Percentiles rank a stretch among this genome's conserved stretches.
Evolutionary conservation across 306 rosid species (phyloP).

Genomic region (Glycine latifolia): DNA sequence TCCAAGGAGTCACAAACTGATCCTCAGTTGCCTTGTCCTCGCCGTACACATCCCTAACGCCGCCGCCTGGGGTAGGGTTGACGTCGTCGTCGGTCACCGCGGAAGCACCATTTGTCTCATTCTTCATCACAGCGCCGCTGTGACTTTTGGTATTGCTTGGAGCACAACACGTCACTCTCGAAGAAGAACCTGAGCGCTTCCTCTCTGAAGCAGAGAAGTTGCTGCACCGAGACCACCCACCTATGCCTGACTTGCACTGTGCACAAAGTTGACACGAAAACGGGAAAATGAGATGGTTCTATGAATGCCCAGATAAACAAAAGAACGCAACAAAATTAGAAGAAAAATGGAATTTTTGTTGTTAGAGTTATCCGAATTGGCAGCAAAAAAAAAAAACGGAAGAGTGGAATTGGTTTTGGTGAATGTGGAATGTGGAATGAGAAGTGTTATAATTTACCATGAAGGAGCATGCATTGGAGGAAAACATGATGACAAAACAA

Average conservation of each 20-base stretch:
- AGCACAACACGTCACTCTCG: constrained; percentile 61
- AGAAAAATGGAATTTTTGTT: too few relatives aligned
- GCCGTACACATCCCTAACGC: constrained; percentile 72
- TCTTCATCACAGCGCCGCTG: constrained; percentile 63
- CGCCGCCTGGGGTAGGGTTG: constrained; percentile 55
- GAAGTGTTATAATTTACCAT: constrained; percentile 4
- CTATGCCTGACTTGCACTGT: constrained; percentile 60
- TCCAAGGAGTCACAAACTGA: constrained; percentile 86
- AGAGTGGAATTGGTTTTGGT: neutral
- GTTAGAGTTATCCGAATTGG: too few relatives aligned
- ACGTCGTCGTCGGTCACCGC: constrained; percentile 60
- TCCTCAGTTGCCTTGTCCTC: constrained; percentile 84
- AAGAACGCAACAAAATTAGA: too few relatives aligned
- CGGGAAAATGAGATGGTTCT: too few relatives aligned
- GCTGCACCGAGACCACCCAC: constrained; percentile 46
- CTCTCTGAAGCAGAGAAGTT: constrained; percentile 49
- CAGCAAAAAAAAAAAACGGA: too few relatives aligned
- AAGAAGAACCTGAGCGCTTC: neutral
- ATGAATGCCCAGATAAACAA: too few relatives aligned
- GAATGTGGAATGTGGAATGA: constrained; percentile 36
- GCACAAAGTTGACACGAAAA: too few relatives aligned
- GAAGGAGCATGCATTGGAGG: constrained; percentile 54
- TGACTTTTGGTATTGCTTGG: constrained; percentile 42
- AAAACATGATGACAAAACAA: constrained; percentile 59
- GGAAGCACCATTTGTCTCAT: constrained; percentile 44